Evolutionary conservation across 129 eudicot genomes (phyloP).

Genomic region (Flaveria ramosissima): DNA sequence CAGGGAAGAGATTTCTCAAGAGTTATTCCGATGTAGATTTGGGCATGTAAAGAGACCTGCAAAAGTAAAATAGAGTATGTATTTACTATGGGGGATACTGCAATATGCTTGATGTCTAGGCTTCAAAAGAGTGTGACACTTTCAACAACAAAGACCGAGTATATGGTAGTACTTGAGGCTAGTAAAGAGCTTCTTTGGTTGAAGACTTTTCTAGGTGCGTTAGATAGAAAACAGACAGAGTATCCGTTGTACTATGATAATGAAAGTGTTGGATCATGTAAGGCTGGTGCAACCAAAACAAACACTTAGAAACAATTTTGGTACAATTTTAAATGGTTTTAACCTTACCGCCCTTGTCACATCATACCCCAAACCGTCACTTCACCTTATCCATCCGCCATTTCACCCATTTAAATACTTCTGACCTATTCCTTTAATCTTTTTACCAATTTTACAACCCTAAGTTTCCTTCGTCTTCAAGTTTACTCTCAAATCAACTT

Average conservation of each 20-base stretch:
- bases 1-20: neutral
- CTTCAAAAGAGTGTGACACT: neutral
- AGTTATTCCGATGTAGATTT: neutral
- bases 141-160: neutral
- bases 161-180: neutral
- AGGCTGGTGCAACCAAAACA: no score
- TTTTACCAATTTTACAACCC: no score
- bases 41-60: neutral
- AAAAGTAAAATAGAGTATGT: neutral
- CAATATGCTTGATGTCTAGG: neutral
- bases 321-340: no score
- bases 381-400: no score
- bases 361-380: no score
- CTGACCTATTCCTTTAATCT: no score
- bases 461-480: no score
- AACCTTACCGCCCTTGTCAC: no score
- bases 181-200: neutral
- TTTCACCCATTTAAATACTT: no score
- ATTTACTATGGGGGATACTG: neutral
- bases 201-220: neutral
- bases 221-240: neutral
- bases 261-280: no score
- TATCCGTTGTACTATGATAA: neutral
- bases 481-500: no score
- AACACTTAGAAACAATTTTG: no score